phyloP scores from a whole-genome alignment of 2,329 filamentous ascomycete genomes.

The Myriangium duriaei region DNA sequence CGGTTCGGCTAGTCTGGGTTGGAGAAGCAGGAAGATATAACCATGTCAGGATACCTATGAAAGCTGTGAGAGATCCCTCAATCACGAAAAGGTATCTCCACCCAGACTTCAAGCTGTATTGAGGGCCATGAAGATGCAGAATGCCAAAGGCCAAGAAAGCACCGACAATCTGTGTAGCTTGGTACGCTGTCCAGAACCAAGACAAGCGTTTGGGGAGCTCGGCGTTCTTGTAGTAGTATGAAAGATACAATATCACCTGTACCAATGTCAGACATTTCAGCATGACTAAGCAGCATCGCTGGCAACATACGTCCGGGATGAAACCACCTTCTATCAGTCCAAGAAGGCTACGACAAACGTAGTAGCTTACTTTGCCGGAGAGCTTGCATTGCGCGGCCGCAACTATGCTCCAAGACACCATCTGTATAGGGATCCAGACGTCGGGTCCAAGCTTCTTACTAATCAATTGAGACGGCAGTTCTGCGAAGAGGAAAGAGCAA shows the following conservation, averaged over 20 bases:
- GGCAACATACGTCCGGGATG: slow-evolving; percentile 53
- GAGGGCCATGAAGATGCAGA: slow-evolving; percentile 32
- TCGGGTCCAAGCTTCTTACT: slow-evolving; percentile 18
- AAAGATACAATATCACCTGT: slow-evolving; percentile 18
- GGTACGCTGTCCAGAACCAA: slow-evolving; percentile 59
- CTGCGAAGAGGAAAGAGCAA: slow-evolving; percentile 28
- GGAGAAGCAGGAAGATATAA: slow-evolving; percentile 51
- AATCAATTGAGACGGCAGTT: slow-evolving; percentile 24
- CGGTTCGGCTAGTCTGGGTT: slow-evolving; percentile 53
- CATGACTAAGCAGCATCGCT: slow-evolving; percentile 33
- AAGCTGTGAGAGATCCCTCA: slow-evolving; percentile 36
- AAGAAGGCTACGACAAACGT: slow-evolving; percentile 30
- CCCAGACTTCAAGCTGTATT: no score
- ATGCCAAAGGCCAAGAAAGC: slow-evolving; percentile 46
- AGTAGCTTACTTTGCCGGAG: slow-evolving; percentile 28
- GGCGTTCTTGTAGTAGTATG: slow-evolving; percentile 62
- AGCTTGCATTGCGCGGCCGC: slow-evolving; percentile 19
- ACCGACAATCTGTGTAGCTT: slow-evolving; percentile 41
- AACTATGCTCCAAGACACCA: slow-evolving; percentile 14
- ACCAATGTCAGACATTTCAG: not conserved
- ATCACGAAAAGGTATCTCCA: slow-evolving; percentile 45
- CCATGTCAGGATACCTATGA: slow-evolving; percentile 44
- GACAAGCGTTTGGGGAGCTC: slow-evolving; percentile 57
- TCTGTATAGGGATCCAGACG: slow-evolving; percentile 11
- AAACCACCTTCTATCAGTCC: slow-evolving; percentile 39